Percentiles rank a stretch among this genome's conserved stretches.
Evolutionary conservation across 2,329 filamentous ascomycete genomes (phyloP).

Genomic region (Penicillium oxalicum): DNA sequence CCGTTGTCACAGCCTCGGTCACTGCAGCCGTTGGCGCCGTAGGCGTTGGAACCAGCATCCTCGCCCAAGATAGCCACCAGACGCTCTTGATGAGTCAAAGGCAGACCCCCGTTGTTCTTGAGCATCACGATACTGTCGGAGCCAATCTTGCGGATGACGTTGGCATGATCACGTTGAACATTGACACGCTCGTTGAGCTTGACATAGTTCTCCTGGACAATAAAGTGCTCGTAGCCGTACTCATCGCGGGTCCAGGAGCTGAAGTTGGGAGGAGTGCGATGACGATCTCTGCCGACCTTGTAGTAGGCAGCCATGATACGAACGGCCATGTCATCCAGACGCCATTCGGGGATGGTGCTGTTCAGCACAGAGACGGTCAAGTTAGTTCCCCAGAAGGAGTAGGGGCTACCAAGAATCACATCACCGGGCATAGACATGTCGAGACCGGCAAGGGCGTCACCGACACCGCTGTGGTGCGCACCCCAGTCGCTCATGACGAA

Average conservation of each 20-base stretch:
- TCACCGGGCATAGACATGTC: conserved; percentile 87
- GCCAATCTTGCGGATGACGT: conserved; percentile 67
- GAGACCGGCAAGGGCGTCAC: conserved; percentile 60
- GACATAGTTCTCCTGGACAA: conserved; percentile 53
- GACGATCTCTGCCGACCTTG: conserved; percentile 53
- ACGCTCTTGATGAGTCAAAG: conserved; percentile 67
- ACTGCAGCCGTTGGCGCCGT: conserved; percentile 71
- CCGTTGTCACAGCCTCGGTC: conserved; percentile 61
- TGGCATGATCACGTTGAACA: conserved; percentile 68
- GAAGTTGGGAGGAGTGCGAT: conserved; percentile 65
- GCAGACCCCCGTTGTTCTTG: conserved; percentile 74
- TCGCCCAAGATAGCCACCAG: conserved; percentile 74
- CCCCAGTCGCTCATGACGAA: conserved; percentile 68
- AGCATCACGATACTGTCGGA: conserved; percentile 79
- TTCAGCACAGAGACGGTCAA: conserved; percentile 83
- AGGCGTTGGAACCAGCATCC: conserved; percentile 69
- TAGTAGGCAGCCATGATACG: conserved; percentile 66
- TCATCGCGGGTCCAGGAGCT: conserved; percentile 79
- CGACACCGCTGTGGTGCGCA: conserved; percentile 67
- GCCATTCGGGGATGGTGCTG: conserved; percentile 79
- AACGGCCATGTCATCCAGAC: conserved; percentile 86
- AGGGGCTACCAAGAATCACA: conserved; percentile 65
- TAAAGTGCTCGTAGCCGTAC: conserved; percentile 61
- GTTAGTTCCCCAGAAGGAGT: conserved; percentile 77
- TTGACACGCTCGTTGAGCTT: conserved; percentile 77